Evolutionary conservation across 352 stramenopile species (phyloP).

Genomic region (Phytophthora hibernalis): DNA sequence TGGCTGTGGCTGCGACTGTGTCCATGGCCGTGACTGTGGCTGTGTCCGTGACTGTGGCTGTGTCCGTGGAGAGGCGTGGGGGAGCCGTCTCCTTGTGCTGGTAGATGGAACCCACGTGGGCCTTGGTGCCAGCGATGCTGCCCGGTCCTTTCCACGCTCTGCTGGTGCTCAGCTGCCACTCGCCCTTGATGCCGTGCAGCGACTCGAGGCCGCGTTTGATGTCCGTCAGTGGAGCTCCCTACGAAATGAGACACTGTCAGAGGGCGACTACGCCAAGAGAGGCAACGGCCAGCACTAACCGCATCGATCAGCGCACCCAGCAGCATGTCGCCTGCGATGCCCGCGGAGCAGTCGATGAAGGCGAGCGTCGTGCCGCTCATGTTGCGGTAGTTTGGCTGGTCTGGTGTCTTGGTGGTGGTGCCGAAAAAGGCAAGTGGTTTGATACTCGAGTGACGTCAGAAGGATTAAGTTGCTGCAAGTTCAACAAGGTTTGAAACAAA

Average conservation of each 20-base stretch:
- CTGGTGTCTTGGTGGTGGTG: not conserved
- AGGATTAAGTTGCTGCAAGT: not conserved
- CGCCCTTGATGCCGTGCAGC: constrained; percentile 71
- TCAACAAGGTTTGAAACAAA: too few relatives aligned
- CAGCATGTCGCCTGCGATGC: constrained; percentile 93
- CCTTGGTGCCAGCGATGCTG: constrained; percentile 90
- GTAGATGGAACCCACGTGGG: constrained; percentile 90
- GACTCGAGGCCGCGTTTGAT: constrained; percentile 68
- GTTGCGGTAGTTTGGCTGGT: not conserved
- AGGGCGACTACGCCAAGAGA: not conserved
- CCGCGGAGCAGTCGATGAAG: constrained; percentile 92
- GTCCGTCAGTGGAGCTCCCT: constrained; percentile 69
- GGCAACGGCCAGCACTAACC: constrained; percentile 39
- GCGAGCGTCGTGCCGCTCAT: constrained; percentile 35
- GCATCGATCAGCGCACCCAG: constrained; percentile 90
- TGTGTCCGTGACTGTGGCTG: too few relatives aligned
- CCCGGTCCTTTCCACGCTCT: constrained; percentile 88
- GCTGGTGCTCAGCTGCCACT: constrained; percentile 84
- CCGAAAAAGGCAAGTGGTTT: not conserved
- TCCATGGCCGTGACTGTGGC: constrained; percentile 27
- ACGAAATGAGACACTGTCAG: constrained; percentile 12
- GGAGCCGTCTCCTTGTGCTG: constrained; percentile 65
- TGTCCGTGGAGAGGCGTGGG: constrained; percentile 31
- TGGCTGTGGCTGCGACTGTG: constrained; percentile 39
- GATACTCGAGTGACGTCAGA: not conserved